These are phyloP conservation scores for Huntiella bhutanensis DNA, from an alignment of 2,329 filamentous ascomycete genomes.

Conservation along the genomic window DNA sequence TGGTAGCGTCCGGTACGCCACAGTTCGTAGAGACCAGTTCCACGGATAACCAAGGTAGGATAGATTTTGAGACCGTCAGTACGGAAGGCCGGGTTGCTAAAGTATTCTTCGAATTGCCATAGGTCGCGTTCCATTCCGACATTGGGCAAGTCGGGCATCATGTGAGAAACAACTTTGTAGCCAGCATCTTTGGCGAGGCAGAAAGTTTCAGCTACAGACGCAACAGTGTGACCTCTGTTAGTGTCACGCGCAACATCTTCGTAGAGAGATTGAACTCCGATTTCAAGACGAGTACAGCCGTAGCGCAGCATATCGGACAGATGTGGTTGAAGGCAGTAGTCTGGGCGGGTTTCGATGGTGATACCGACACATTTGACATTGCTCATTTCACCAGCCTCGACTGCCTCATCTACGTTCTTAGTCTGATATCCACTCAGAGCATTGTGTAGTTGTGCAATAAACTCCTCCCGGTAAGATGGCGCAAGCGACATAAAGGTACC, in stretches of 20 bases:
- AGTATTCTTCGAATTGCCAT: slow-evolving; percentile 94
- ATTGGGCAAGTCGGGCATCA: slow-evolving; percentile 98
- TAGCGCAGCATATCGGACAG: slow-evolving; percentile 94
- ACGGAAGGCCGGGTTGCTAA: slow-evolving; percentile 86
- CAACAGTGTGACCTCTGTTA: slow-evolving; percentile 90
- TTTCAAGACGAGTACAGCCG: slow-evolving; percentile 82
- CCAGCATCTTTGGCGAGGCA: slow-evolving; percentile 94
- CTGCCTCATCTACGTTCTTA: slow-evolving; percentile 83
- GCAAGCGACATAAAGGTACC: slow-evolving; percentile 97
- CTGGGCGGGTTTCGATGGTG: slow-evolving; percentile 90
- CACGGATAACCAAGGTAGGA: slow-evolving; percentile 88
- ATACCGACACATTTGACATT: slow-evolving; percentile 96
- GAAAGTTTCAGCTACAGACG: slow-evolving; percentile 88
- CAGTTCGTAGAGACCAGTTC: slow-evolving; percentile 87
- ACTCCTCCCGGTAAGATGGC: slow-evolving; percentile 74
- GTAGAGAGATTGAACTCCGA: slow-evolving; percentile 91
- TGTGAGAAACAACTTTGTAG: slow-evolving; percentile 97
- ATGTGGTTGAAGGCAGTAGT: slow-evolving; percentile 94
- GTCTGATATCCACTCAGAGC: slow-evolving; percentile 92
- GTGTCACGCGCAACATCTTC: slow-evolving; percentile 97
- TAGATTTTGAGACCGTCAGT: slow-evolving; percentile 98
- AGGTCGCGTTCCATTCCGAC: slow-evolving; percentile 96
- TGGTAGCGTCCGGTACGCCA: slow-evolving; percentile 96
- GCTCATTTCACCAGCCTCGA: slow-evolving; percentile 86
- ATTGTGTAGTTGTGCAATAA: slow-evolving; percentile 92